These are phyloP conservation scores for Cryptococcus amylolentus DNA, from an alignment of 1,284 basidiomycete species.

Conservation along the genomic window DNA sequence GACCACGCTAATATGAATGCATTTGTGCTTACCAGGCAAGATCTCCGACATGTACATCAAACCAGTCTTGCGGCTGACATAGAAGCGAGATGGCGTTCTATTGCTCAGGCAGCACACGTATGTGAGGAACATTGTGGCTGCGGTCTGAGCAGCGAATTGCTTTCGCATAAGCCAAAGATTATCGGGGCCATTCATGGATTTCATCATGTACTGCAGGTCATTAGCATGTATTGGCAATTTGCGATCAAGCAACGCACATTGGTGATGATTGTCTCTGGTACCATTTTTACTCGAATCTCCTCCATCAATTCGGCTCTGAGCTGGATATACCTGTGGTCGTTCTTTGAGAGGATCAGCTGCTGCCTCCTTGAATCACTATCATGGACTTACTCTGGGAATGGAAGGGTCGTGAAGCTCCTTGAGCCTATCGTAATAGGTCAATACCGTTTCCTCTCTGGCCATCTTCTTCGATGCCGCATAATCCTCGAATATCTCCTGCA, in stretches of 20 bases:
- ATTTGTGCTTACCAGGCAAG: constrained; percentile 61
- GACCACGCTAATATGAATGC: not conserved
- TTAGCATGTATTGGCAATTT: constrained; percentile 54
- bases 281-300: constrained; percentile 82
- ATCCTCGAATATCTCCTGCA: constrained; percentile 92
- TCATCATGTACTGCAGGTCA: constrained; percentile 74
- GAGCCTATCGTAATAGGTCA: constrained; percentile 78
- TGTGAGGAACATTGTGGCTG: constrained; percentile 87
- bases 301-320: constrained; percentile 80
- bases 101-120: constrained; percentile 82
- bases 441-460: constrained; percentile 81
- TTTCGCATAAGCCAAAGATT: constrained; percentile 97
- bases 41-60: constrained; percentile 87
- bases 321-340: constrained; percentile 33
- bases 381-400: constrained; percentile 28
- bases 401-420: constrained; percentile 58
- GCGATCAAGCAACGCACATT: constrained; percentile 61
- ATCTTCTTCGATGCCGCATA: constrained; percentile 76
- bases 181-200: constrained; percentile 75
- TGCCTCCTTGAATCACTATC: not conserved
- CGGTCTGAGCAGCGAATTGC: constrained; percentile 88
- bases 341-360: constrained; percentile 6
- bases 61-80: constrained; percentile 83
- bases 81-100: constrained; percentile 79
- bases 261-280: constrained; percentile 83